Base-by-base conservation (phyloP, 164 flowering plant genomes). In the Piper betle region DNA sequence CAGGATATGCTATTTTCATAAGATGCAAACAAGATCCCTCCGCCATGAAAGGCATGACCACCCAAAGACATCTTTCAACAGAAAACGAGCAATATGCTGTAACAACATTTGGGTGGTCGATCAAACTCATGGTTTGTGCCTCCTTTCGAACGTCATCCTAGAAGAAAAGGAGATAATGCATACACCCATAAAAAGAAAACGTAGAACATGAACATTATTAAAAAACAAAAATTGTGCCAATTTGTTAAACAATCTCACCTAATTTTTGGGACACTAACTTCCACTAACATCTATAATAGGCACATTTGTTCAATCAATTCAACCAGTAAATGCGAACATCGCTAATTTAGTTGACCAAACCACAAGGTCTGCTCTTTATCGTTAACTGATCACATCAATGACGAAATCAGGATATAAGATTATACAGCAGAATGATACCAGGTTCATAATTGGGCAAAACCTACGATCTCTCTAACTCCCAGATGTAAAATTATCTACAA, bases 31-130 rank as follows among this genome's bases (percentile, higher is more conserved):
- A 91, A 59, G 99, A 94, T 54, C 99, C 99, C 74, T 88, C 91
- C n/a, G 91, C 93, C 99, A 94, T 91, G 73, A 84, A 94, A 38
- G 97, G 97, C 96, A 88, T 91, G 61, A 86, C 82, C 66, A 94
- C 99, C 99, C 99, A 94, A 40, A 94, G 88, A 67, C 74, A 74
- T 25, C 71, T 75, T 11, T 88, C 96, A 64, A 91, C 97, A 64
- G 82, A 96, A 81, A 94, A 94, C 42, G 99, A 94, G 71, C 99
- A 90, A 62, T 57, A 78, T 41, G 99, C 92, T 61, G 66, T 82
- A 48, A 91, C 78, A 33, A 94, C 89, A 79, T 91, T 90, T 55
- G 89, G 93, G 68, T 94, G 99, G 62, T 94, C 96, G 41, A 94
- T 91, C 81, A 94, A 82, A 71, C 84, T 84, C 99, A 94, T 94